A percentile compares a stretch with the other conserved stretches of the same genome.
Conservation (phyloP, 2,329 filamentous ascomycete genomes). For the Talaromyces funiculosus region DNA sequence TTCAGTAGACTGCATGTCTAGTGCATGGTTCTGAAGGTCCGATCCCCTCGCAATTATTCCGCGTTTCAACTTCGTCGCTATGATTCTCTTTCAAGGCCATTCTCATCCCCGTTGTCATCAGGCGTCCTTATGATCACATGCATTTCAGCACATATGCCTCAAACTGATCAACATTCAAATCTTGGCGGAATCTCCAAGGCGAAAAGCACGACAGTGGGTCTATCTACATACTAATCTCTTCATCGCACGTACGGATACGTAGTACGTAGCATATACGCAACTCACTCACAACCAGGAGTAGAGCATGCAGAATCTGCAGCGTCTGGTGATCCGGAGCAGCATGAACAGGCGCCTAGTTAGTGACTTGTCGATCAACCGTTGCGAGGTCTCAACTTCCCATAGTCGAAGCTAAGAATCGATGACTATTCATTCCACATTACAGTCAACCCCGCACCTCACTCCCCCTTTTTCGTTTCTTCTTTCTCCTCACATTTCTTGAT, state of each 20-base stretch:
- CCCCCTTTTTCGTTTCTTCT: neutral
- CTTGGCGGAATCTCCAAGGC: neutral
- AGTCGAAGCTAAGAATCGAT: too few species aligned
- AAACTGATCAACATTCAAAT: neutral
- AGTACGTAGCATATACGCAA: neutral
- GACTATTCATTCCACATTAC: too few species aligned
- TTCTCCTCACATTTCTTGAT: neutral
- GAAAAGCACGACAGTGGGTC: neutral
- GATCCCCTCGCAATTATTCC: neutral
- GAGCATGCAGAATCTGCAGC: neutral
- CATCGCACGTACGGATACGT: neutral
- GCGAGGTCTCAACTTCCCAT: neutral
- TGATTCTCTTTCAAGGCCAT: too few species aligned
- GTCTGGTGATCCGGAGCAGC: neutral
- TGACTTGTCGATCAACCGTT: neutral
- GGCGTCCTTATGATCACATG: neutral
- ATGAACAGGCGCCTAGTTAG: neutral
- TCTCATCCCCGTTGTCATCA: too few species aligned
- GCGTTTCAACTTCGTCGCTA: neutral
- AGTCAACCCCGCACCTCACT: neutral
- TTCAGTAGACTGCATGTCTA: slow-evolving; percentile 1
- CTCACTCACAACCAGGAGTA: neutral
- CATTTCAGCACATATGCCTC: neutral
- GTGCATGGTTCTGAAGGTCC: neutral
- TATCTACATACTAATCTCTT: neutral